These are phyloP conservation scores for Fusarium clavum DNA, from an alignment of 2,329 filamentous ascomycete genomes.

Conservation along the genomic window DNA sequence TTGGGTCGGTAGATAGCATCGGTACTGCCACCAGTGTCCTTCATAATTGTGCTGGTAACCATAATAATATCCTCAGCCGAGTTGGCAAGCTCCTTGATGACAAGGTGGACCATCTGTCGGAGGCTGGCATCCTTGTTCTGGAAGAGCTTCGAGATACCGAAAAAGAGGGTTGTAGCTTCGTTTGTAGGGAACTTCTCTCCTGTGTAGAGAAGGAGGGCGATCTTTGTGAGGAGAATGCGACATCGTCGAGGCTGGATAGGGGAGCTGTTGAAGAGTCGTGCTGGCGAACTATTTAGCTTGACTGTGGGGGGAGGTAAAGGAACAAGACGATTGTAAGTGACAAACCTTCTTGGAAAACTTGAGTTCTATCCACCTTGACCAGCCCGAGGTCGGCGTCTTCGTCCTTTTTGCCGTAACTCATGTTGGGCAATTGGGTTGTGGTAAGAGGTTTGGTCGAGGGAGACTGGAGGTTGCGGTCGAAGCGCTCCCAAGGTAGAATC, in stretches of 20 bases:
- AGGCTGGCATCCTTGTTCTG: constrained; percentile 99
- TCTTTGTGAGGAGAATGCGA: constrained; percentile 96
- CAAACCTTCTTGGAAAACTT: constrained; percentile 98
- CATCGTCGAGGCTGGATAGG: constrained; percentile 98
- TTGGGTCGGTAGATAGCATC: constrained; percentile 95
- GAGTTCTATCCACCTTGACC: constrained; percentile 97
- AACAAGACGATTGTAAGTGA: constrained; percentile 46
- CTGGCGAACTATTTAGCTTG: constrained; percentile 64
- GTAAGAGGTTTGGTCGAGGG: constrained; percentile 48
- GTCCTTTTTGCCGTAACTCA: constrained; percentile 99
- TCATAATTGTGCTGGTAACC: constrained; percentile 99
- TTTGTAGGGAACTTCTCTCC: constrained; percentile 97
- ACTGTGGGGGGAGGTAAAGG: constrained; percentile 46
- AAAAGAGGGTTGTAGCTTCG: constrained; percentile 98
- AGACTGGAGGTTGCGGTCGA: constrained; percentile 51
- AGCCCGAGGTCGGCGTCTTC: constrained; percentile 94
- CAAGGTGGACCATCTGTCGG: constrained; percentile 98
- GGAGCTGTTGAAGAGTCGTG: constrained; percentile 96
- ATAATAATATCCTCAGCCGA: constrained; percentile 99
- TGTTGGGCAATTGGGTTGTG: constrained; percentile 63
- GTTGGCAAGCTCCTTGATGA: constrained; percentile 96
- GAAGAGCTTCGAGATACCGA: constrained; percentile 98
- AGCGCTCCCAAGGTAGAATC: constrained; percentile 48
- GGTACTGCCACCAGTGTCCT: constrained; percentile 95
- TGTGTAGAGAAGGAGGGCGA: constrained; percentile 94